Conservation (phyloP, 2,329 filamentous ascomycete species). For the Epichloe scottii region DNA sequence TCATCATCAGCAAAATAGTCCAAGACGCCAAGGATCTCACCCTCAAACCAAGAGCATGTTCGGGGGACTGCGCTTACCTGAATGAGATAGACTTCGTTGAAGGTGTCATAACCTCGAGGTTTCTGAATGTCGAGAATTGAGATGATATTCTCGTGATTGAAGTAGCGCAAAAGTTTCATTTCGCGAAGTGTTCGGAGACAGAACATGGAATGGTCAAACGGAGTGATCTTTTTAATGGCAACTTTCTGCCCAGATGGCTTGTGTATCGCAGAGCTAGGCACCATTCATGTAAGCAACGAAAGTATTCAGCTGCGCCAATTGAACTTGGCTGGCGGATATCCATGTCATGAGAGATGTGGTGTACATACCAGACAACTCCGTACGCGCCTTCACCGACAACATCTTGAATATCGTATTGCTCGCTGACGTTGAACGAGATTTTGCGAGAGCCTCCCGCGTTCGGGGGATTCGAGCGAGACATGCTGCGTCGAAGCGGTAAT, state of each 20-base stretch:
- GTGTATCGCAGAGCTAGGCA: constrained; percentile 76
- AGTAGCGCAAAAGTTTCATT: constrained; percentile 98
- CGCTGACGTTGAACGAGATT: constrained; percentile 99
- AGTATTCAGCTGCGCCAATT: not conserved
- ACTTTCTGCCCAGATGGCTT: constrained; percentile 98
- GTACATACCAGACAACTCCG: constrained; percentile 79
- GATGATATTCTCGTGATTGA: constrained; percentile 99
- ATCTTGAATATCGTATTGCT: constrained; percentile 99
- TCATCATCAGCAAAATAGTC: not conserved
- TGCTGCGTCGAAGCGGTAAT: constrained; percentile 17
- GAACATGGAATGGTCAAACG: constrained; percentile 99
- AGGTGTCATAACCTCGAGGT: constrained; percentile 87
- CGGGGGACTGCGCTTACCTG: constrained; percentile 50
- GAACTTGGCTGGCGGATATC: not conserved
- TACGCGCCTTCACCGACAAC: constrained; percentile 98
- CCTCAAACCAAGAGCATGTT: not conserved
- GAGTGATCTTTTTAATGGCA: constrained; percentile 99
- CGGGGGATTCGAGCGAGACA: constrained; percentile 46
- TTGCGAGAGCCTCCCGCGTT: constrained; percentile 62
- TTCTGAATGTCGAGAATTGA: constrained; percentile 99
- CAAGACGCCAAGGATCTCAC: no score
- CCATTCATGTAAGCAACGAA: not conserved
- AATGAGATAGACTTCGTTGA: constrained; percentile 96
- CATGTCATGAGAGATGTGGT: not conserved
- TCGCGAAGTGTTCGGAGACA: constrained; percentile 91